A percentile compares a stretch with the other conserved stretches of the same genome.
Evolutionary conservation across 441 rosid species (phyloP).

Genomic region (Gossypium lobatum): DNA sequence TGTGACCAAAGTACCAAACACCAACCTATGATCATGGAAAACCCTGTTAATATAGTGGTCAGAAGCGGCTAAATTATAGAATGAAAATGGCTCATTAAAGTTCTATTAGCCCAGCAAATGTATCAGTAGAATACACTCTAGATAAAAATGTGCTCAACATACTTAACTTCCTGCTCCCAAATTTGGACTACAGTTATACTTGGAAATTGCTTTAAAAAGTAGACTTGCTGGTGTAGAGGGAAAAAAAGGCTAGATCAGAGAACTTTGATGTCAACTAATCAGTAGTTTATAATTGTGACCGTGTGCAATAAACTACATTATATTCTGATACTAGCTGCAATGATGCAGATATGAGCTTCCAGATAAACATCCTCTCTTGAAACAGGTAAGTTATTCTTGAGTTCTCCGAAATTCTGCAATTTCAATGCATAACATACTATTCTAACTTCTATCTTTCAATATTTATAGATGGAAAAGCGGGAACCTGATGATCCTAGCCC

Average conservation of each 20-base stretch:
- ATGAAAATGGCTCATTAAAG: not conserved
- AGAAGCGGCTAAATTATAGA: constrained; percentile 10
- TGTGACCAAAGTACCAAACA: not conserved
- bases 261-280: not conserved
- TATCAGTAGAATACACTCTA: constrained; percentile 2
- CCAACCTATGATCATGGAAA: not conserved
- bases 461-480: constrained; percentile 72
- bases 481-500: constrained; percentile 93
- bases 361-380: constrained; percentile 81
- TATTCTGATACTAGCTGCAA: constrained; percentile 15
- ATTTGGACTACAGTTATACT: not conserved
- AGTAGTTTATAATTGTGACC: not conserved
- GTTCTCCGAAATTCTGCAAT: constrained; percentile 8
- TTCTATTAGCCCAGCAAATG: constrained; percentile 12
- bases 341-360: constrained; percentile 86
- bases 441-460: constrained; percentile 16
- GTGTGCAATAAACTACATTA: not conserved
- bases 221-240: not conserved
- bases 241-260: not conserved
- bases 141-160: constrained; percentile 3
- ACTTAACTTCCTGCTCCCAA: not conserved
- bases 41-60: not conserved
- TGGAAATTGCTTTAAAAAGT: not conserved
- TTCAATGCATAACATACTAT: constrained; percentile 19
- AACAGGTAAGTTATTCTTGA: constrained; percentile 49